phyloP scores from a whole-genome alignment of 139 green algal species.

The Chlorella vulgaris region DNA sequence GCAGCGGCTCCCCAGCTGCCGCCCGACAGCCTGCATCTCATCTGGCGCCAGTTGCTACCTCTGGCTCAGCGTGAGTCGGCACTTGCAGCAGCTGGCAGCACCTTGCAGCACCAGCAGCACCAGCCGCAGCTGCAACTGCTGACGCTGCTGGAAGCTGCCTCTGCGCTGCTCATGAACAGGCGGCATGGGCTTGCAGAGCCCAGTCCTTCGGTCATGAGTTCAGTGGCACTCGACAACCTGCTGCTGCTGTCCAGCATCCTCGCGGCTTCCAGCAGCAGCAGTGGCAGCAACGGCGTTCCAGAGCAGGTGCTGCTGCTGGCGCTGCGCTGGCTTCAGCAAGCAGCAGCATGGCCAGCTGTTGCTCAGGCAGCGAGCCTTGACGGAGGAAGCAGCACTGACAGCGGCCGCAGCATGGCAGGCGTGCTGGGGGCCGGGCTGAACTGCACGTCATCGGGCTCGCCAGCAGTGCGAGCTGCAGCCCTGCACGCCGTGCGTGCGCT shows the following conservation, averaged over 20 bases:
- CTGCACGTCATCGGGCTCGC: neutral
- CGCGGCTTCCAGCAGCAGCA: neutral
- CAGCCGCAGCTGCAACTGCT: neutral
- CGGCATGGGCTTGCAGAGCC: neutral
- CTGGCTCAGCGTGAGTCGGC: neutral
- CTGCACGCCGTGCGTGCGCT: neutral
- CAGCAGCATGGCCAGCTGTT: neutral
- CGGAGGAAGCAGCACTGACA: neutral
- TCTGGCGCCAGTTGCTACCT: conserved; percentile 23
- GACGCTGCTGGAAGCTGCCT: neutral
- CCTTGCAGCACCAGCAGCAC: neutral
- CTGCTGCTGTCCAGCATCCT: neutral
- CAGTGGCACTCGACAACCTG: neutral
- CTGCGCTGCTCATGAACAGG: neutral
- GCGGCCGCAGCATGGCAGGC: neutral
- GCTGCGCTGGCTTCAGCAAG: conserved; percentile 1
- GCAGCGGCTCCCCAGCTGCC: neutral
- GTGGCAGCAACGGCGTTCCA: neutral
- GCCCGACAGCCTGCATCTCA: neutral
- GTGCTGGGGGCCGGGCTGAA: neutral
- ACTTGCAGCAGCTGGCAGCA: too few relatives aligned
- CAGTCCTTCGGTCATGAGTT: neutral
- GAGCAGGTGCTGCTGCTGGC: neutral
- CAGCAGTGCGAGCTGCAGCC: neutral
- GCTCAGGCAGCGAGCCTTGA: neutral